Evolutionary conservation across 257 asterid genomes (phyloP), one percentile per base, ranked within the genome.

Genomic region (Nyctanthes arbortristis): DNA sequence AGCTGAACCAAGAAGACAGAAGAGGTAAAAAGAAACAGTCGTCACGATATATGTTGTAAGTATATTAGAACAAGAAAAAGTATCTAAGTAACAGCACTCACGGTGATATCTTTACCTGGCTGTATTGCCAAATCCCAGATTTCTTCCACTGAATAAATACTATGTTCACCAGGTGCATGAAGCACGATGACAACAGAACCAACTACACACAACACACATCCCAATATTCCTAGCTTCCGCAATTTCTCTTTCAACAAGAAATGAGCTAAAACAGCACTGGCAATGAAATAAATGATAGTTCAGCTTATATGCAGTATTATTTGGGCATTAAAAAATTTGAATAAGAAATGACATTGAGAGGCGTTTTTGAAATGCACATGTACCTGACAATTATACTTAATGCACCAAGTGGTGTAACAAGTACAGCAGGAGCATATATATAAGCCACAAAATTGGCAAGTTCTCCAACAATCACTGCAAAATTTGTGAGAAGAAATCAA

Each of bases 151-250:
- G 96, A 91, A 81, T 68, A 81, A 66, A 89, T 84, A 70, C 81
- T 74, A 65, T 89, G 96, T 77, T 91, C 97, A 29, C 87, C 91
- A 2, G 97, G 97, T 76, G 96, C 97, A 85, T 91, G 97, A 79
- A 91, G 90, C 76, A 91, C 97, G 54, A 91, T 89, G 70, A 91
- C 67, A 0, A 73, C 80, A 7, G 95, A 85, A 62, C 97, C 97
- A 63, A 89, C 95, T 63, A 89, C 89, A 74, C 97, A 89, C 49
- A 91, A 77, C 58, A 89, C 69, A 59, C 96, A 91, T 69, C 97
- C 97, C 73, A 91, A 58, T 63, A 91, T 81, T 66, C 97, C 97
- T 78, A 91, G 73, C 83, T 78, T 89, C 71, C 79, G 70, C 80
- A 91, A 61, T 65, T 81, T 87, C 80, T 91, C 96, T 72, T 81